Evolutionary conservation across 805 yeast species (phyloP), one percentile per base, ranked within the genome.

Genomic region (Metschnikowia lachancei): DNA sequence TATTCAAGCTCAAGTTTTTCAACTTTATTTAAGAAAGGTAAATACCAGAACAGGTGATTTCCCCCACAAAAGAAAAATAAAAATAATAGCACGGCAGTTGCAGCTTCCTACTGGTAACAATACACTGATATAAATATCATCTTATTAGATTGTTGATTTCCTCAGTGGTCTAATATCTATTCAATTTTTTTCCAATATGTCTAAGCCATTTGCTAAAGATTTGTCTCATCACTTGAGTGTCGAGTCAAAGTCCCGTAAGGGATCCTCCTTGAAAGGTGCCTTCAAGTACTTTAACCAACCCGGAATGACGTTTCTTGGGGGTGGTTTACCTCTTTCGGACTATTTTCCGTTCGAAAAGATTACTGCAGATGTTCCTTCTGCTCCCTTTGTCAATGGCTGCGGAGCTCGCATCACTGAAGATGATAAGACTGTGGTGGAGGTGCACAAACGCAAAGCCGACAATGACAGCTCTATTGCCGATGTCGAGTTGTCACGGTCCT

Each of bases 311-410:
- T 91, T 90, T 63, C 78, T 92, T 46, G 98, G 97, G 45, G 99
- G 98, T 58, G 99, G 99, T 7, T 78, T 92, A 57, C 99, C 99
- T 12, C 71, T 88, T 64, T 72, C 96, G 20, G 92, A 86, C 53
- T 86, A 87, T 68, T 92, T 92, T 78, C 98, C 99, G 36, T 88
- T 92, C 78, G 88, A 90, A 59, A 79, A 81, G 54, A 64, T 92
- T 47, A 64, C 76, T 18, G 84, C 85, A 12, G 80, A 80, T 46
- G 74, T 89, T 6, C 95, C 96, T 46, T 75, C 81, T 11, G 85
- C 94, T 18, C 95, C 96, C 1, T 92, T 90, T 64, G 59, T 72
- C 12, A 74, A 81, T 24, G 97, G 97, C 45, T 85, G 88, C 52
- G 87, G 83, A 29, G 82, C 85, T n/a, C 66, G 80, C 57, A 64